Base-by-base conservation (phyloP, 441 rosid species). In the Pelargonium australe region DNA sequence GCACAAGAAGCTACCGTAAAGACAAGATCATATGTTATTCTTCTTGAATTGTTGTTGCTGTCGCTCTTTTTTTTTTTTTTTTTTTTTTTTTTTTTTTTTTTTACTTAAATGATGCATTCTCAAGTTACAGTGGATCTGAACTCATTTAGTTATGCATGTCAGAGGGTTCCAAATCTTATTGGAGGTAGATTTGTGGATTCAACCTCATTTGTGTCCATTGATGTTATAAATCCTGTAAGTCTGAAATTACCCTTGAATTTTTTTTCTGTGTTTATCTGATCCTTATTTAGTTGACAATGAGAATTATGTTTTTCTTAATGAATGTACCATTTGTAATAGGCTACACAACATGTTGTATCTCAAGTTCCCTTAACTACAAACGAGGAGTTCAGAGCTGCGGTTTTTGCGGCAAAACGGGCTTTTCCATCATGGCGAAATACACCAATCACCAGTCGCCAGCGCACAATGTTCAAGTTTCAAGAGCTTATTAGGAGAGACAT, bases 171-270 rank as follows among this genome's bases (percentile, higher is more conserved):
- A 28, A 82, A 82, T 73, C 81, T 82, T 70, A 84, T 87, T 69
- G 92, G 87, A 66, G 89, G 92, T 67, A 70, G 76, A 64, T 87
- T 78, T 68, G 78, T 83, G 61, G 82, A 78, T 72, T 85, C 87
- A 19, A 40, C 43, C 10, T 40, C 43, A 40, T 40, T 40, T 40
- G 43, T 10, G 43, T 40, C 43, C 73, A 55, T 80, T 72, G 88
- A 85, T 28, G 84, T 82, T 66, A 72, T 82, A 70, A 87, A 87
- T 67, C 89, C 92, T 73, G 89, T 87, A 81, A 87, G 92, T 70
- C 37, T 25, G 10, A 25, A 40, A 40, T 7, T 37, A 37, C 41
- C 41, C 41, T 37, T 40, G 7, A 40, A 40, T 34, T 34, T 40
- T 40, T 40, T 40, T 40, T 40, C 43, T 40, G 43, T 7, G 9